Base-by-base conservation (phyloP, 192 early-diverging fungal species). In the Phycomyces nitens region DNA sequence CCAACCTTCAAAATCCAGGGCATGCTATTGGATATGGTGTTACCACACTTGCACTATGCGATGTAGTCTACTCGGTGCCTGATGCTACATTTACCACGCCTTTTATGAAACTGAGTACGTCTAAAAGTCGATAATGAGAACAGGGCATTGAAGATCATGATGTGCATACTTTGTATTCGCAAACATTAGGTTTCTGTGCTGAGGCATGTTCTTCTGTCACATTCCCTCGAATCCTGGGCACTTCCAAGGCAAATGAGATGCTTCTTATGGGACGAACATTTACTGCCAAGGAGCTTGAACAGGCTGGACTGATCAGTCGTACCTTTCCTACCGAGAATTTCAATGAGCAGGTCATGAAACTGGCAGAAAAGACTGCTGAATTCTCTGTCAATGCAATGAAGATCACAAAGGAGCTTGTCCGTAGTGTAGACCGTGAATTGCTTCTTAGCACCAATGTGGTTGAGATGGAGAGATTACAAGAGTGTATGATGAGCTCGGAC, bases 191-290 rank as follows among this genome's bases (percentile, higher is more conserved):
- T 14, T 86, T 89, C 60, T 88, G 86, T 59, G 88, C 84, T 11
- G 89, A 91, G 65, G 89, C 84, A 11, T 86, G 84, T 78, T 88
- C 86, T 21, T 84, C 84, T 18, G 59, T 86, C 24, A 68, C 84
- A 3, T 88, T 91, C 55, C 89, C 88, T 53, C 79, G 84, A 38
- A 84, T 87, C 23, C 80, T 91, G 64, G 89, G 89, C 0, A 62
- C 69, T 1, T 73, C 79, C 6, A 70, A 73, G 7, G 89, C 89
- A 34, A 91, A 86, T 73, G 86, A 88, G 57, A 9, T 51, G 24
- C 60, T 72, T 74, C 67, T 88, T 53, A 81, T 90, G 72, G 82
- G 83, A 24, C 71, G 72, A 9, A 69, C 71, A 50, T 71, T 82
- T 20, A 71, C 77, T 3, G 84, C 86, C 9, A 40, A 73, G 43